Evolutionary conservation across 495 filamentous ascomycete species (phyloP).

Genomic region (Xylaria acuta): DNA sequence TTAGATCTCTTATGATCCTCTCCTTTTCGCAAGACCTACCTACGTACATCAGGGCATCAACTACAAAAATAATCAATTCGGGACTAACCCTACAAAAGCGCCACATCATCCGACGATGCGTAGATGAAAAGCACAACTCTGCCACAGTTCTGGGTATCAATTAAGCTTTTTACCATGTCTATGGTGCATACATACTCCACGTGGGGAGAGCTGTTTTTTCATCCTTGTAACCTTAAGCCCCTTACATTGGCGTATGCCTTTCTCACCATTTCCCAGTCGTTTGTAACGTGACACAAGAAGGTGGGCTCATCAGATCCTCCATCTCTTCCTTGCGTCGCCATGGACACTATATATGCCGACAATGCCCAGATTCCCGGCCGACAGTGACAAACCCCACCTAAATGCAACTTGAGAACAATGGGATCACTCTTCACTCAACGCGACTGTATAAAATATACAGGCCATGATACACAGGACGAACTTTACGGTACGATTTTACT

Average conservation of each 20-base stretch:
- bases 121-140: not conserved
- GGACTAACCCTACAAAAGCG: not conserved
- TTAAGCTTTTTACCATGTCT: not conserved
- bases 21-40: not conserved
- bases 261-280: not conserved
- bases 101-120: not conserved
- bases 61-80: not conserved
- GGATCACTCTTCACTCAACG: not conserved
- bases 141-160: not conserved
- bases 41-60: not conserved
- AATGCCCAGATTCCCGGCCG: not conserved
- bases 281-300: not conserved
- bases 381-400: not conserved
- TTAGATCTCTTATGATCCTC: conserved; percentile 2
- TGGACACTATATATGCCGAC: not conserved
- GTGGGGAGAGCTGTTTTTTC: not conserved
- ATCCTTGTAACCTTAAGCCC: not conserved
- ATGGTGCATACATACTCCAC: not conserved
- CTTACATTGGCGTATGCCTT: not conserved
- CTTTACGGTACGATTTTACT: not conserved
- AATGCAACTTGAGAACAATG: not conserved
- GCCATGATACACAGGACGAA: not conserved
- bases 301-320: not conserved
- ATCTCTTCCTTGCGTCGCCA: not conserved
- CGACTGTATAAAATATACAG: not conserved